These are phyloP conservation scores for Elongisporangium anandrum DNA, from an alignment of 352 stramenopile genomes.

Conservation along the genomic window DNA sequence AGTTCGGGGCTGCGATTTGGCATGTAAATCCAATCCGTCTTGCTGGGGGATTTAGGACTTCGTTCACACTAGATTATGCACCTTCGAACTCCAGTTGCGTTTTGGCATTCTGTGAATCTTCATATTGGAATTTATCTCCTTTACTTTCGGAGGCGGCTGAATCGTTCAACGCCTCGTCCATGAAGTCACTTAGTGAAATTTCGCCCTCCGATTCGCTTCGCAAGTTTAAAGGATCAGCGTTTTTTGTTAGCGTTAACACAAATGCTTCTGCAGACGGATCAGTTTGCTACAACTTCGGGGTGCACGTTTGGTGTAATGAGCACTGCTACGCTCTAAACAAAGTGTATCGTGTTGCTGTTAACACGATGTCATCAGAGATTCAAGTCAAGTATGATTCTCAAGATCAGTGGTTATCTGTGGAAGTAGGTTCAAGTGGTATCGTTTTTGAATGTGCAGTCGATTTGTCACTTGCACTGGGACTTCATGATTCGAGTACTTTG, in stretches of 20 bases:
- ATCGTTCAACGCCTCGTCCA: slow-evolving; percentile 10
- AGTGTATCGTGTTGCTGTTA: slow-evolving; percentile 24
- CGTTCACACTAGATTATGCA: slow-evolving; percentile 25
- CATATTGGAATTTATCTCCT: slow-evolving; percentile 63
- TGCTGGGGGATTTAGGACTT: slow-evolving; percentile 45
- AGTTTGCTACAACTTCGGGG: slow-evolving; percentile 25
- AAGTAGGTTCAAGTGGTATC: slow-evolving; percentile 25
- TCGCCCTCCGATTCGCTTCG: slow-evolving; percentile 3
- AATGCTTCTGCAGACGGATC: neutral
- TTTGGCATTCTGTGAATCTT: slow-evolving; percentile 61
- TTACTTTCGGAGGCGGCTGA: slow-evolving; percentile 45
- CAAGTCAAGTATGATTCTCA: slow-evolving; percentile 44
- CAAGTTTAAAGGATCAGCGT: slow-evolving; percentile 21
- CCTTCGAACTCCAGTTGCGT: slow-evolving; percentile 14
- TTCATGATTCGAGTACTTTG: slow-evolving; percentile 22
- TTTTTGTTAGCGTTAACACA: slow-evolving; percentile 23
- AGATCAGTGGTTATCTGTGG: slow-evolving; percentile 30
- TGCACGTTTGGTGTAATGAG: slow-evolving; percentile 40
- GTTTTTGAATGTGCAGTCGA: slow-evolving; percentile 58
- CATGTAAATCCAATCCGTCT: slow-evolving; percentile 23
- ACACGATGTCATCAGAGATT: slow-evolving; percentile 13
- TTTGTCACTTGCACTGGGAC: slow-evolving; percentile 38
- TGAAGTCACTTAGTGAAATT: neutral
- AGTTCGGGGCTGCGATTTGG: slow-evolving; percentile 47
- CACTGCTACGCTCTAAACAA: slow-evolving; percentile 28